Evolutionary conservation across 495 filamentous ascomycete genomes (phyloP), one percentile per base, ranked within the genome.

Genomic region (Talaromyces trachyspermus): DNA sequence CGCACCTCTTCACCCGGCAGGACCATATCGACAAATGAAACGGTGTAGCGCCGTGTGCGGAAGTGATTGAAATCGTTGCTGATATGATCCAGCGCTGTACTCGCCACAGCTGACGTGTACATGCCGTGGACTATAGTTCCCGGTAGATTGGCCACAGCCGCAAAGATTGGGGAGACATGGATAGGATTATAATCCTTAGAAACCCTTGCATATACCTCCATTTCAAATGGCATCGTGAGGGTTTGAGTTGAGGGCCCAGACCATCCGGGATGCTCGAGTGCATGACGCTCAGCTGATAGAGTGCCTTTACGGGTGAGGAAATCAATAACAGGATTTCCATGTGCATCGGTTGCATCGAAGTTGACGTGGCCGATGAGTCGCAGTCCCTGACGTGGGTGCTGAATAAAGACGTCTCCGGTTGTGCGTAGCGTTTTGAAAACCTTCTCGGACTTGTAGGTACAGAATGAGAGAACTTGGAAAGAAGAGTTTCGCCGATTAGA

Each of bases 181-280:
- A 98, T 98, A 8, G 92, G 92, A 61, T 98, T 98, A 74, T 87
- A 96, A 58, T 98, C 92, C 17, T 92, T 92, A 29, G 92, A 97
- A 25, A 98, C 94, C 44, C 87, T 83, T 40, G 92, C 92, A 56
- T 98, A 98, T 4, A 85, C 94, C 74, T 96, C 92, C n/a, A n/a
- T n/a, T n/a, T n/a, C n/a, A n/a, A n/a, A 61, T 97, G 97, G 46
- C 88, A 94, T 12, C 89, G 82, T n/a, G 92, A 94, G 17, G 94
- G 90, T 54, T 85, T 84, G 37, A 95, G 77, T 48, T 81, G 78
- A 22, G 96, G 72, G 35, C 88, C 83, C 2, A 86, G 85, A 74
- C 90, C 95, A 47, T 90, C 90, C 96, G 10, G 92, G 75, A 64
- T 96, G 95, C 65, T 97, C 92, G 53, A 98, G 97, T 72, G 90